Percentiles rank a stretch among this genome's conserved stretches.
Conservation (phyloP, 2,329 filamentous ascomycete species). For the Cordyceps cateniannulata region DNA sequence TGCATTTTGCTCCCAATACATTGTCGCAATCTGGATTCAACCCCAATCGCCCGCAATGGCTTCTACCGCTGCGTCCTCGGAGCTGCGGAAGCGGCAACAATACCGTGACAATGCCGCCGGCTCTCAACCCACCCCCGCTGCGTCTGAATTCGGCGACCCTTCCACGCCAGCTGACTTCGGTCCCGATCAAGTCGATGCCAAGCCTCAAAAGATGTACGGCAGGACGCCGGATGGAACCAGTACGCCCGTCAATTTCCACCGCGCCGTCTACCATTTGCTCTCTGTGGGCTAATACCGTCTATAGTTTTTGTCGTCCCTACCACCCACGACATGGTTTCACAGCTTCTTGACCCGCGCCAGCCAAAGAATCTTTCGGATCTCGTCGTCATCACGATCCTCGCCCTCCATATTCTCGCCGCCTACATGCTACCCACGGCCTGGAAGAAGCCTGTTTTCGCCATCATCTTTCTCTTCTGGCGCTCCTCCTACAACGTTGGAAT, state of each 20-base stretch:
- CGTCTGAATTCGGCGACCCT: neutral
- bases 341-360: conserved; percentile 87
- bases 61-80: neutral
- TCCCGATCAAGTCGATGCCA: conserved; percentile 17
- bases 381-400: conserved; percentile 72
- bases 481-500: conserved; percentile 91
- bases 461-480: conserved; percentile 87
- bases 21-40: conserved; percentile 9
- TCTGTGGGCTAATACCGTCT: conserved; percentile 13
- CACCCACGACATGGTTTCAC: conserved; percentile 98
- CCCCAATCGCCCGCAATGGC: conserved; percentile 10
- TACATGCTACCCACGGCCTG: conserved; percentile 63
- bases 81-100: conserved; percentile 15
- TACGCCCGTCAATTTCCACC: conserved; percentile 41
- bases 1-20: neutral
- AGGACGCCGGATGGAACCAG: conserved; percentile 85
- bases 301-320: conserved; percentile 91
- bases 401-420: conserved; percentile 64
- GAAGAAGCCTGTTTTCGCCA: conserved; percentile 71
- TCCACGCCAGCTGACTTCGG: conserved; percentile 10
- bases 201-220: conserved; percentile 72
- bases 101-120: neutral
- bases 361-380: conserved; percentile 91
- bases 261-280: conserved; percentile 1
- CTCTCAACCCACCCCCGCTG: conserved; percentile 14